Conservation (phyloP, 2,329 filamentous ascomycete species). For the Hypomyces perniciosus region DNA sequence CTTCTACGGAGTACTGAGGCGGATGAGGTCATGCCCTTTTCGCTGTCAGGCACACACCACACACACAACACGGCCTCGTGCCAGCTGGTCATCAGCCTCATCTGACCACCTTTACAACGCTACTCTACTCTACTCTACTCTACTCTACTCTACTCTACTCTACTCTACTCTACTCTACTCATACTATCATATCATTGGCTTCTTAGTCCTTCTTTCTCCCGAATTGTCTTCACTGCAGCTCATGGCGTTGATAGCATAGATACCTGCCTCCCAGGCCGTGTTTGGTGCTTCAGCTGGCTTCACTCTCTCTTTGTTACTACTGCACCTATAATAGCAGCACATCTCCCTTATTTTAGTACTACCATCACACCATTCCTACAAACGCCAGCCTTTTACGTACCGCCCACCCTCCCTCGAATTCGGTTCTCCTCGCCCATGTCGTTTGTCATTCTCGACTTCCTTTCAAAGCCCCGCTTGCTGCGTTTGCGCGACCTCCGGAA, state of each 20-base stretch:
- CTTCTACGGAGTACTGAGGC: not conserved
- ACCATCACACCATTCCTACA: conserved; percentile 5
- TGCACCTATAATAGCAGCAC: too few relatives aligned
- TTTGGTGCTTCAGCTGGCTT: not conserved
- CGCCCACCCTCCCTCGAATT: not conserved
- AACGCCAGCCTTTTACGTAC: conserved; percentile 1
- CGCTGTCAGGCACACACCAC: conserved; percentile 5
- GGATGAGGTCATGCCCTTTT: conserved; percentile 12
- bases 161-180: conserved; percentile 2
- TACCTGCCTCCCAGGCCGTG: not conserved
- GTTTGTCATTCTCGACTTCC: conserved; percentile 1
- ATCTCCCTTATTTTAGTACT: conserved; percentile 8
- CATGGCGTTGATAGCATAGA: conserved; percentile 3
- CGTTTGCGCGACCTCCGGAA: conserved; percentile 13
- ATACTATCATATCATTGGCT: not conserved
- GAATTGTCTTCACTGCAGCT: not conserved
- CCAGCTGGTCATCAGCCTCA: conserved; percentile 13
- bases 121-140: conserved; percentile 1
- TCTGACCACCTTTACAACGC: conserved; percentile 11
- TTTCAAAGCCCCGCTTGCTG: conserved; percentile 23
- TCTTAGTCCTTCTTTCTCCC: not conserved
- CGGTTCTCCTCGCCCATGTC: conserved; percentile 16
- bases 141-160: not conserved
- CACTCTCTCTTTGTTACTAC: conserved; percentile 2
- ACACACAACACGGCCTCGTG: not conserved